Evolutionary conservation across 2,329 filamentous ascomycete genomes (phyloP), one percentile per base, ranked within the genome.

Genomic region (Helotiales sp.): DNA sequence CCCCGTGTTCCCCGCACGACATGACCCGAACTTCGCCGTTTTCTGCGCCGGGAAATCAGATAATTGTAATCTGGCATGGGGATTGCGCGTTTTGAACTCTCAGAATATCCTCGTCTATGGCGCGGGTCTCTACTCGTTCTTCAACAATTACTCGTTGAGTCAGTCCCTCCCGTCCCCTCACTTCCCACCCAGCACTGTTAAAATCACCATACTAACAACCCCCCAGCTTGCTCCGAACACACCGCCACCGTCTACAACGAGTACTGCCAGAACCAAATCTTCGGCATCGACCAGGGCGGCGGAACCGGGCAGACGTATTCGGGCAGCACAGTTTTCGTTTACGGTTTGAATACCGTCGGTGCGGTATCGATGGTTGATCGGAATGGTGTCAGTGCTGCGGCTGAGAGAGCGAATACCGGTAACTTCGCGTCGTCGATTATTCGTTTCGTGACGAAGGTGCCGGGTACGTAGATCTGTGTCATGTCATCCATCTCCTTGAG

Each of bases 51-150:
- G 79, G 4, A 60, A 61, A 20, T 62, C 79, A 1, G 79, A 80
- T 2, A 70, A 69, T 0, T 87, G 86, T 70, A 82, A 82, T 6
- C 83, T 87, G 76, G 87, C 88, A 0, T 92, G 89, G 89, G 90
- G 87, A 0, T 79, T 92, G 32, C 83, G 89, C 7, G 82, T 92
- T 43, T 73, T 89, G 49, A 79, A 84, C 66, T 83, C 81, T 2
- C 74, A 75, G 5, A 78, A 82, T 64, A 79, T 88, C 26, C 74
- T 82, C 32, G 74, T 84, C 20, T 85, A 88, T 65, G 83, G 85
- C 8, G 83, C 82, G 0, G 87, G 86, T 0, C 71, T 87, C 3
- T 89, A 89, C 77, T 83, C 79, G 60, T 89, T 87, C 80, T 89
- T 88, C 80, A 80, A 85, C 73, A 83, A 86, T 77, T 88, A 88